Base-by-base conservation (phyloP, 164 flowering plant species). In the Aristolochia californica region DNA sequence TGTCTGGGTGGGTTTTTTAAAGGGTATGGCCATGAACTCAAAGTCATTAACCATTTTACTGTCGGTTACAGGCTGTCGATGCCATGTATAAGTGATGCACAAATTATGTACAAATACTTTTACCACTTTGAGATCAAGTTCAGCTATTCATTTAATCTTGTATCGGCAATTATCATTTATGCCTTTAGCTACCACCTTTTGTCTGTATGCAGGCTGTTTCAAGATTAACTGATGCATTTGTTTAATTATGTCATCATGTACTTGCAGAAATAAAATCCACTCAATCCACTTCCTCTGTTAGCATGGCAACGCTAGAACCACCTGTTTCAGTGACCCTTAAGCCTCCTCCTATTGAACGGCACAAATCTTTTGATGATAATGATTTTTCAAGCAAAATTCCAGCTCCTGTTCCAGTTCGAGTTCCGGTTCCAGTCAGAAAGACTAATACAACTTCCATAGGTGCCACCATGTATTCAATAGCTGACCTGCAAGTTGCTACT, bases 401-500 rank as follows among this genome's bases (percentile, higher is more conserved):
- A 5, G 40, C 40, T 34, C 40, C 63, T 13, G 59, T 80, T 54
- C 65, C 74, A 56, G 82, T 85, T 47, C 56, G 73, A 56, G 82
- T 85, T 47, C 56, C 56, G 7, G 59, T 79, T 54, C 65, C 74
- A 57, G 73, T 69, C 47, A 85, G 85, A 78, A 86, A 83, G 71
- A 55, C 67, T 48, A 71, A 64, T 43, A 72, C 62, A 14, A 76
- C 73, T 63, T 76, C 83, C 23, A 67, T 74, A 62, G 75, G 77
- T 62, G 83, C 78, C 34, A 63, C 62, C 30, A 66, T 70, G n/a
- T 90, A 78, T 71, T 87, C 99, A 20, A 62, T 90, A 66, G 97
- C 96, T 25, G 99, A 94, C 66, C 76, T 94, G 62, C 97, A 94
- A 72, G 83, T 88, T 64, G 97, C 97, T 49, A 94, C 99, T 18